A percentile compares a stretch with the other conserved stretches of the same genome.
phyloP scores from a whole-genome alignment of 1,284 basidiomycete genomes.

The Apiotrichum montevideense region DNA sequence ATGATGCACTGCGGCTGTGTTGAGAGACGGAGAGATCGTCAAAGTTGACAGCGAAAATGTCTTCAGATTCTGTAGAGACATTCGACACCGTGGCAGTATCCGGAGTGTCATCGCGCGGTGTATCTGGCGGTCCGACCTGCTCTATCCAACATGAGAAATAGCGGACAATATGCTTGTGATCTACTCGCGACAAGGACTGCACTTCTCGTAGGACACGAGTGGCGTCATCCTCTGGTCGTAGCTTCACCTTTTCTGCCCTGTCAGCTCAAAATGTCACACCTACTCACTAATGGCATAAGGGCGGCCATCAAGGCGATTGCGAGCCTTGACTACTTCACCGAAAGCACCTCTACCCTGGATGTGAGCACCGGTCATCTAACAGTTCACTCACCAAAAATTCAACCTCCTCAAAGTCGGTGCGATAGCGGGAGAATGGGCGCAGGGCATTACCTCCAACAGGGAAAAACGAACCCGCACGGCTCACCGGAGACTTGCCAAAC shows the following conservation, averaged over 20 bases:
- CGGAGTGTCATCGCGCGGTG: not conserved
- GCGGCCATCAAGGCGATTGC: slow-evolving; percentile 60
- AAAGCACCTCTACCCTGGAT: slow-evolving; percentile 83
- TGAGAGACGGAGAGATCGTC: slow-evolving; percentile 37
- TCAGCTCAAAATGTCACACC: not conserved
- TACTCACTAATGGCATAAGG: slow-evolving; percentile 47
- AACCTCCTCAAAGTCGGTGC: slow-evolving; percentile 47
- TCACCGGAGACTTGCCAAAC: slow-evolving; percentile 29
- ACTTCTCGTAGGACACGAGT: slow-evolving; percentile 87
- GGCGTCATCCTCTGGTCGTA: slow-evolving; percentile 72
- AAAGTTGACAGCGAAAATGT: slow-evolving; percentile 41
- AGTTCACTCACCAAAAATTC: slow-evolving; percentile 38
- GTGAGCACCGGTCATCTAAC: not conserved
- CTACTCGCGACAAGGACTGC: slow-evolving; percentile 76
- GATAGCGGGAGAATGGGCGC: slow-evolving; percentile 37
- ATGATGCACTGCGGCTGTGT: slow-evolving; percentile 39
- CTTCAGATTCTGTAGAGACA: slow-evolving; percentile 21
- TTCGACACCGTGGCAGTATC: slow-evolving; percentile 2
- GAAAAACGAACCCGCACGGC: slow-evolving; percentile 22
- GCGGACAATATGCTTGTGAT: slow-evolving; percentile 84
- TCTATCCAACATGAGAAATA: slow-evolving; percentile 53
- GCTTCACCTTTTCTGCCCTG: slow-evolving; percentile 72
- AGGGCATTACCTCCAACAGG: slow-evolving; percentile 14
- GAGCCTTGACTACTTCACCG: slow-evolving; percentile 87
- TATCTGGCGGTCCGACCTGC: slow-evolving; percentile 27